Evolutionary conservation across 2,329 filamentous ascomycete species (phyloP).

Genomic region (Colletotrichum sp.): DNA sequence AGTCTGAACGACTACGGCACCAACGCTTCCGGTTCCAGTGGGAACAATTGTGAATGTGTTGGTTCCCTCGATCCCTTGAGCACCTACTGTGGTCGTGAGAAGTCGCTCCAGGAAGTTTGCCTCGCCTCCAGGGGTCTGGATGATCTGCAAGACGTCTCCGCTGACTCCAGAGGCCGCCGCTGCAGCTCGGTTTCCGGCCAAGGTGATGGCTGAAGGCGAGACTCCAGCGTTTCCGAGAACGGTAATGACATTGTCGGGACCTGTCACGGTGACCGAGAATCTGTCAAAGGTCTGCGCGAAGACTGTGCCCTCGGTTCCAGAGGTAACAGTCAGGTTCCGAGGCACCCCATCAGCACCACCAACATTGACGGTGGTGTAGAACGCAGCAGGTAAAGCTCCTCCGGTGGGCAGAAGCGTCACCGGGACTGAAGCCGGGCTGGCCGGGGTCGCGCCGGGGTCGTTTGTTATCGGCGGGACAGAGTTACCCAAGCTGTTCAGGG

Average conservation of each 20-base stretch:
- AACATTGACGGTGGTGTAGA: not conserved
- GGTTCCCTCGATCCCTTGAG: not conserved
- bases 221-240: slow-evolving; percentile 6
- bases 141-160: not conserved
- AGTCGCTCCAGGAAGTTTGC: not conserved
- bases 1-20: slow-evolving; percentile 5
- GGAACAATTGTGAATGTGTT: slow-evolving; percentile 1
- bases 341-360: slow-evolving; percentile 9
- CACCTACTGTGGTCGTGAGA: not conserved
- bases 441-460: not conserved
- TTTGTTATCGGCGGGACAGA: not conserved
- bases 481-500: not conserved
- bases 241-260: slow-evolving; percentile 2
- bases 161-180: not conserved
- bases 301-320: not conserved
- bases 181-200: not conserved
- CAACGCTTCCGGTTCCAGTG: not conserved
- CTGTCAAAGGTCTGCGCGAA: slow-evolving; percentile 9
- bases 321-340: slow-evolving; percentile 3
- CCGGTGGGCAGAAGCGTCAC: not conserved
- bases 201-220: not conserved
- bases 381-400: not conserved
- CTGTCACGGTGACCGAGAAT: slow-evolving; percentile 4
- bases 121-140: not conserved
- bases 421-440: not conserved